Evolutionary conservation across 2,329 filamentous ascomycete species (phyloP).

Genomic region (Talaromyces sp.): DNA sequence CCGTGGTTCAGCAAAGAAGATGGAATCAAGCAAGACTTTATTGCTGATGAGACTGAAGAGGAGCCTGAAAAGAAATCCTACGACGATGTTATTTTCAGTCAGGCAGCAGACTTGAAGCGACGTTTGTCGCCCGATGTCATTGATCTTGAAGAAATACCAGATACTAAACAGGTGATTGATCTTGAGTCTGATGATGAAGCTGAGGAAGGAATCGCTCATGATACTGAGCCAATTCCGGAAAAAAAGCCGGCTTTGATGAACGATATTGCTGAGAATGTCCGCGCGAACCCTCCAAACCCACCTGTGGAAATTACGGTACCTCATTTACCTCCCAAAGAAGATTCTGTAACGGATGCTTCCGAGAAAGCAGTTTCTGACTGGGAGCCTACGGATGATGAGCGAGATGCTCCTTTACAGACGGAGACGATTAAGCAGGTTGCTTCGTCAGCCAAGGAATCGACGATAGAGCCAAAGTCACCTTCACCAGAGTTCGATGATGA

Average conservation of each 20-base stretch:
- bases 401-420: neutral
- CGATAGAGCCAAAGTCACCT: conserved; percentile 33
- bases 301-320: neutral
- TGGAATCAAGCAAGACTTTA: conserved; percentile 33
- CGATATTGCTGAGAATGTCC: conserved; percentile 15
- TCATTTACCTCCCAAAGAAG: conserved; percentile 23
- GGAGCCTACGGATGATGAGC: conserved; percentile 22
- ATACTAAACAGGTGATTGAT: conserved; percentile 31
- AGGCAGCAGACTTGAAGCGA: conserved; percentile 30
- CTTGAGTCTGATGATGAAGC: conserved; percentile 26
- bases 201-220: neutral
- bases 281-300: conserved; percentile 15
- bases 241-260: conserved; percentile 2
- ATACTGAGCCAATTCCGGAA: neutral
- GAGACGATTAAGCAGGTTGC: neutral
- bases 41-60: conserved; percentile 24
- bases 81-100: conserved; percentile 22
- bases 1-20: conserved; percentile 46
- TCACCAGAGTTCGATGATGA: conserved; percentile 54
- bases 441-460: conserved; percentile 10
- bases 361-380: conserved; percentile 19
- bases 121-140: conserved; percentile 38
- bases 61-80: conserved; percentile 26
- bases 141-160: conserved; percentile 36
- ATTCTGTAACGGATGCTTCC: conserved; percentile 21